Base-by-base conservation (phyloP, 306 rosid genomes). In the Fagus crenata region DNA sequence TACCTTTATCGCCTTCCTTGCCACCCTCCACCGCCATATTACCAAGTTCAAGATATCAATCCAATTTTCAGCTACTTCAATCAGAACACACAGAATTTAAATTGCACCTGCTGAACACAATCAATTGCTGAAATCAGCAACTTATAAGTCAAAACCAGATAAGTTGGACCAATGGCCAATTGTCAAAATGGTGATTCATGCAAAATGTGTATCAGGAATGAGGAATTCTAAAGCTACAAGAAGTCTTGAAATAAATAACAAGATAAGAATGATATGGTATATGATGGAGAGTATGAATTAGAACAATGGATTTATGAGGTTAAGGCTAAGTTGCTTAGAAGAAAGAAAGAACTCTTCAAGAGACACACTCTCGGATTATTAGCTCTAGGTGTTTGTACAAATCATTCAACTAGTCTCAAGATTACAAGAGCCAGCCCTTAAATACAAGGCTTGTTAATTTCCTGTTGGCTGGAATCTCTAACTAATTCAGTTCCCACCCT, bases 1-100 rank as follows among this genome's bases (percentile, higher is more conserved):
- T 31, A 43, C 64, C 14, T 4, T 3, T 8, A 37, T 28, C 59
- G 53, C 81, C 75, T 1, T 67, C 33, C 35, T 35, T 2, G 14
- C 78, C 75, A 67, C 17, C 55, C 77, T 71, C 78, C 51, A 3
- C 69, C 8, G 65, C 81, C 87, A 84, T 80, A 12, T 51, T 69
- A 59, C 46, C 40, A 75, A 54, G 51, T 39, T 64, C 73, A 69
- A 75, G 36, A 65, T 14, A 1, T 40, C n/a, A 17, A 40, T 71
- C 37, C 74, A 33, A 56, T 54, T 8, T 53, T 41, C 22, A 43
- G 70, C 58, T 53, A 33, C 72, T 76, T 53, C 15, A 42, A 2
- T 6, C 35, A 15, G 22, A 13, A 64, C 53, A 37, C n/a, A 15
- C 12, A 3, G 18, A 67, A 18, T 61, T 13, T 37, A 56, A 35